Evolutionary conservation across 2,329 filamentous ascomycete species (phyloP), one percentile per base, ranked within the genome.

Genomic region (Chaetoscypha palmicola): DNA sequence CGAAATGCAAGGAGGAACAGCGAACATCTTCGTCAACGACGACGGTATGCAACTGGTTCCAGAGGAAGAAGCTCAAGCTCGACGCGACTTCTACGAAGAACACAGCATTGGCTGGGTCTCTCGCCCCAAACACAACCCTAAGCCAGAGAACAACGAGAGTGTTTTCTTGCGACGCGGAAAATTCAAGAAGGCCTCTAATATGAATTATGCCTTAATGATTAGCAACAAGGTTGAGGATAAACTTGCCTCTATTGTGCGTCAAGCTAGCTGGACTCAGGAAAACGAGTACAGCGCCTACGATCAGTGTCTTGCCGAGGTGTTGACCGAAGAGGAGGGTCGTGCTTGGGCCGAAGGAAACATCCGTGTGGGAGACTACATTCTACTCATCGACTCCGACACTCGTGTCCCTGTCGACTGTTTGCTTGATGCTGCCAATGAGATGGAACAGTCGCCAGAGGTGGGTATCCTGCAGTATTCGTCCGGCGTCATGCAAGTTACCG

Each of bases 381-480:
- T 85, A 9, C 68, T 85, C 43, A 74, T 84, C 45, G 80, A 85
- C 59, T 83, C 76, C 0, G 80, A 85, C 54, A 85, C 81, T 2
- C 73, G 79, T 56, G 77, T 85, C 10, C 82, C 83, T 0, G 63
- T 68, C 0, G 81, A 86, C 54, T 86, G 79, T 50, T 68, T 86
- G 10, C 66, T 86, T 7, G 79, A 84, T 50, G 80, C 77, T n/a
- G 80, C 78, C 8, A 76, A 73, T n/a, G 83, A 86, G 60, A 85
- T 86, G 81, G 77, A 82, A 50, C 69, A 76, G 52, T 81, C 73
- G 5, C 81, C 80, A 0, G 76, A 85, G 52, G 79, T 85, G 0
- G 82, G 74, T n/a, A 84, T 86, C 54, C 71, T 86, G 45, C 83
- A 86, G 58, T 83, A 82, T 64, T 74, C 76, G 0, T 86, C 83